Evolutionary conservation across 73 alveolate species (phyloP).

Genomic region (Effrenium voratum): DNA sequence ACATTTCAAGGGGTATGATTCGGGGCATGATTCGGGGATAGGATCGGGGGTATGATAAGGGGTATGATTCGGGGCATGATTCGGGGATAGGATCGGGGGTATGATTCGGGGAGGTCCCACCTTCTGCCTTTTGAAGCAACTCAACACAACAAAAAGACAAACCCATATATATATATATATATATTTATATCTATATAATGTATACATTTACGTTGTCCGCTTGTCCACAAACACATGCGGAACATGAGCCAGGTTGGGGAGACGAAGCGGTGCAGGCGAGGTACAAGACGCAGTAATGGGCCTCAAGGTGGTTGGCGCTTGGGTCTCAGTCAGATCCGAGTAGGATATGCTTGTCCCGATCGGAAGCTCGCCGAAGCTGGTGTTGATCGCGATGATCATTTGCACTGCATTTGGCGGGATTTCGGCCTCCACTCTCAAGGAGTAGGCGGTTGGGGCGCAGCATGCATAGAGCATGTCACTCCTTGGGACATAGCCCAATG

Average conservation of each 20-base stretch:
- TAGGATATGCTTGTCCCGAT: not conserved
- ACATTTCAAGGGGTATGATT: too few species aligned
- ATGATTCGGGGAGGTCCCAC: too few species aligned
- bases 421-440: not conserved
- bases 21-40: too few species aligned
- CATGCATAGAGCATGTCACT: slow-evolving; percentile 51
- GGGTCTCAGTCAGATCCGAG: slow-evolving; percentile 38
- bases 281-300: slow-evolving; percentile 3
- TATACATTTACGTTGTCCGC: not conserved
- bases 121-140: too few species aligned
- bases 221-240: not conserved
- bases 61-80: too few species aligned
- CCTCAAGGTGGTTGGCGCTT: not conserved
- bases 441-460: slow-evolving; percentile 81
- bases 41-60: too few species aligned
- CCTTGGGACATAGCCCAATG: slow-evolving; percentile 61
- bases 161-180: not conserved
- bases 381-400: slow-evolving; percentile 57
- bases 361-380: slow-evolving; percentile 63
- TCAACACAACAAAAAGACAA: too few species aligned
- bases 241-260: not conserved
- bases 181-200: not conserved
- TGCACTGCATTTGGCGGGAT: slow-evolving; percentile 10
- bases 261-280: not conserved
- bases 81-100: too few species aligned